Base-by-base conservation (phyloP, 352 stramenopile genomes). In the Pythium aristosporum region DNA sequence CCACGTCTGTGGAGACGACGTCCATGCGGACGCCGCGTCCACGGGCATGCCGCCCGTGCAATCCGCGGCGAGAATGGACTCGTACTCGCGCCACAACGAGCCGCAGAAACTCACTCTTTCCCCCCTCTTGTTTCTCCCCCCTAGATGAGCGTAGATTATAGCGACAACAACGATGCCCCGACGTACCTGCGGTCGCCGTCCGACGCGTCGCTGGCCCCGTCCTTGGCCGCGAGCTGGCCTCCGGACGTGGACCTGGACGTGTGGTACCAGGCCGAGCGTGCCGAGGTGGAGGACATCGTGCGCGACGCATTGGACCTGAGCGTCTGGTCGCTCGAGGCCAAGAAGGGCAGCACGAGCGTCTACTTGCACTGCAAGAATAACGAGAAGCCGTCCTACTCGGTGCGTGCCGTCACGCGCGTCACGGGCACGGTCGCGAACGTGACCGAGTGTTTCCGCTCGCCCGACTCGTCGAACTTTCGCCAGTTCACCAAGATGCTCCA, bases 301-400 rank as follows among this genome's bases (percentile, higher is more conserved):
- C 68, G 76, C n/a, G 77, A 74, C 50, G 81, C 83, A 30, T 73
- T 77, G 34, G 83, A 94, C 61, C 66, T 91, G 55, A 88, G 76
- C 64, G 76, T 89, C 11, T 96, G 87, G 87, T 74, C 85, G 28
- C 74, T 93, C 20, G 85, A 94, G 62, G 73, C 65, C 16, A 78
- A 82, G 57, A 84, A 84, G 47, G 79, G 90, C 49, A 77, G 80
- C 57, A 76, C 82, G 13, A 73, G 70, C 50, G 70, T 92, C n/a
- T 94, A 91, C 61, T 21, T 88, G 20, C 83, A 96, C 73, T 79
- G 77, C 70, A 91, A 93, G 62, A 96, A 93, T 73, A 92, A 82
- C 56, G 82, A 92, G 57, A 85, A 88, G 15, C 72, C 85, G 10
- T 85, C 77, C 25, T 92, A 87, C 64, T 89, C 75, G 55, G 75